phyloP scores from a whole-genome alignment of 768 basidiomycete species.

The Lyophyllum atratum region DNA sequence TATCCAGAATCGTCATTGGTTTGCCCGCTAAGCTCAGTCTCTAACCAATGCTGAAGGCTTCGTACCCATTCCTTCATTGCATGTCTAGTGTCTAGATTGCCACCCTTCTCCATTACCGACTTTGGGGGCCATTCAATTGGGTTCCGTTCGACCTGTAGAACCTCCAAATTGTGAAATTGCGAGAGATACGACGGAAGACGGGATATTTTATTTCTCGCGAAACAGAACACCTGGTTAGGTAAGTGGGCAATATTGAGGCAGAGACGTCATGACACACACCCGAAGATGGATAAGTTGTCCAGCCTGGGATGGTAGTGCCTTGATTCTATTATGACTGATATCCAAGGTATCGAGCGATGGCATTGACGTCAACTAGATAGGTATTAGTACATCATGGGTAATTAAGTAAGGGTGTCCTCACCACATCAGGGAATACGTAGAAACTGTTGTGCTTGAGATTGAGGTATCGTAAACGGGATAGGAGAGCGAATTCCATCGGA shows the following conservation, averaged over 20 bases:
- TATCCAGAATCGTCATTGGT: constrained; percentile 52
- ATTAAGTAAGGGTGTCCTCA: constrained; percentile 41
- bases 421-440: constrained; percentile 82
- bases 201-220: constrained; percentile 83
- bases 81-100: constrained; percentile 44
- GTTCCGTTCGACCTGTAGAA: constrained; percentile 88
- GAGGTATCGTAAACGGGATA: constrained; percentile 79
- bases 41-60: constrained; percentile 76
- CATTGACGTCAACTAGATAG: constrained; percentile 73
- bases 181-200: constrained; percentile 78
- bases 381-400: constrained; percentile 11
- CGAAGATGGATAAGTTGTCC: constrained; percentile 78
- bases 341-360: constrained; percentile 92
- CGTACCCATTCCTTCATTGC: constrained; percentile 73
- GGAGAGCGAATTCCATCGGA: constrained; percentile 70
- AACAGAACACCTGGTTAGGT: constrained; percentile 69
- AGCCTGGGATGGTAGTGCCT: constrained; percentile 73
- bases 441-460: constrained; percentile 88
- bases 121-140: constrained; percentile 93
- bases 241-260: constrained; percentile 1
- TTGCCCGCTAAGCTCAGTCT: constrained; percentile 43
- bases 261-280: constrained; percentile 39
- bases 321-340: constrained; percentile 90
- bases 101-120: constrained; percentile 46
- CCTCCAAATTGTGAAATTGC: constrained; percentile 69